Evolutionary conservation across 202 grass and related monocot species (phyloP), one percentile per base, ranked within the genome.

Genomic region (Carex arenaria): DNA sequence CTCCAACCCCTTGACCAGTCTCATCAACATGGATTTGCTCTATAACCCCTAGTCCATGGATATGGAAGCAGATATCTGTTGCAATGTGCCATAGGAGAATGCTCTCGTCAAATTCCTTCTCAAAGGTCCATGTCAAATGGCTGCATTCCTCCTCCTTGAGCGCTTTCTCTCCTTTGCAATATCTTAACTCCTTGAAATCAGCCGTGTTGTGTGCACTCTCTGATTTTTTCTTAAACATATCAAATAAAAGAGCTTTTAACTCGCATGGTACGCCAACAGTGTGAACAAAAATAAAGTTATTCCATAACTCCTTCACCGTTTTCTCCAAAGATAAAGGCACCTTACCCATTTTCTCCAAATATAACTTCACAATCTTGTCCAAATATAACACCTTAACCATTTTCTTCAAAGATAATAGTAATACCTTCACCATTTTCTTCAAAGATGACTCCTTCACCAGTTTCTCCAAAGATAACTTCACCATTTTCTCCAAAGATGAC

Each of bases 21-120:
- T 34, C 32, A 34, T 34, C 32, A 34, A 34, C 32, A 34, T 34
- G 32, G 32, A 34, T 34, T 34, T 34, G 2, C 32, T 34, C 32
- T 34, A 34, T 3, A 34, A 34, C 32, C 3, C 32, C 32, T 34
- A 4, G 32, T 2, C 4, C 38, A 7, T 40, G 38, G 38, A 40
- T 40, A 31, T 84, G 54, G 52, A 84, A 84, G 59, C 59, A 86
- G 30, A 94, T 51, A 30, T 94, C 89, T 0, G 89, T 87, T 1
- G 89, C 87, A 5, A 94, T 85, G 61, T 94, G 91, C 91, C 90
- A 92, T 5, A 92, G 30, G 15, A 94, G 84, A 42, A 94, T 81
- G 72, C 90, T 87, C 82, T 94, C 92, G 67, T 92, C 88, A 60
- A 90, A 92, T 70, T 90, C 90, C 15, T 79, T 83, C 51, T 85